Percentiles rank a stretch among this genome's conserved stretches.
Conservation (phyloP, 805 yeast species). For the Teunomyces cretensis region DNA sequence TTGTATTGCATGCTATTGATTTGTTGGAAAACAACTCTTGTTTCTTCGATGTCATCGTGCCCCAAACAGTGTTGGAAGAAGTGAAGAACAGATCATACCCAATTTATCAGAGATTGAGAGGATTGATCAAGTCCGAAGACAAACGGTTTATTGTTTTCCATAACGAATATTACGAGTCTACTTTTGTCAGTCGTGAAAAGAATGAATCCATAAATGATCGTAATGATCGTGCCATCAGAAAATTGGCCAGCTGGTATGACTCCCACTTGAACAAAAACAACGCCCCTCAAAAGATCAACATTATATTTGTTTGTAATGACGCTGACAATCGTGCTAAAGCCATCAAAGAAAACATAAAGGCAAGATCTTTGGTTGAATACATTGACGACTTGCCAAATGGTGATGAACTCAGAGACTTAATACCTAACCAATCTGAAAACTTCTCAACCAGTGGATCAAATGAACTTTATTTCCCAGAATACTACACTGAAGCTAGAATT, state of each 20-base stretch:
- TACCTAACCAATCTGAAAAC: constrained; percentile 57
- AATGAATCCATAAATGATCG: constrained; percentile 83
- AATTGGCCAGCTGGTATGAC: constrained; percentile 68
- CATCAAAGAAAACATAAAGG: constrained; percentile 47
- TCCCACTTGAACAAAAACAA: constrained; percentile 52
- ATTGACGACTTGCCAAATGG: constrained; percentile 68
- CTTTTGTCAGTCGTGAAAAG: constrained; percentile 60
- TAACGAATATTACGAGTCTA: constrained; percentile 79
- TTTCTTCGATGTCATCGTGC: constrained; percentile 88
- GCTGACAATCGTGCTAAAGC: constrained; percentile 63
- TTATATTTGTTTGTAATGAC: constrained; percentile 76
- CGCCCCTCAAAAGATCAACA: constrained; percentile 37
- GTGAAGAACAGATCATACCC: constrained; percentile 86
- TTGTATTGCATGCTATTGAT: constrained; percentile 86
- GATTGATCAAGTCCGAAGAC: constrained; percentile 68
- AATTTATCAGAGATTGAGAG: constrained; percentile 78
- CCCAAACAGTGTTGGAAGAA: constrained; percentile 93
- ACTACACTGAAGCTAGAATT: constrained; percentile 75
- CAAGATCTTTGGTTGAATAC: constrained; percentile 66
- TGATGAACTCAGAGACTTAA: constrained; percentile 71
- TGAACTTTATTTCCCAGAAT: constrained; percentile 70
- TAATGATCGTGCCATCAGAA: constrained; percentile 87
- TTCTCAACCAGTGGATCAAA: constrained; percentile 26
- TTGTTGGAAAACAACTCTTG: constrained; percentile 73
- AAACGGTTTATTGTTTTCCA: constrained; percentile 90